A percentile compares a stretch with the other conserved stretches of the same genome.
Conservation (phyloP, 306 rosid genomes). For the Sechiopsis laciniata region DNA sequence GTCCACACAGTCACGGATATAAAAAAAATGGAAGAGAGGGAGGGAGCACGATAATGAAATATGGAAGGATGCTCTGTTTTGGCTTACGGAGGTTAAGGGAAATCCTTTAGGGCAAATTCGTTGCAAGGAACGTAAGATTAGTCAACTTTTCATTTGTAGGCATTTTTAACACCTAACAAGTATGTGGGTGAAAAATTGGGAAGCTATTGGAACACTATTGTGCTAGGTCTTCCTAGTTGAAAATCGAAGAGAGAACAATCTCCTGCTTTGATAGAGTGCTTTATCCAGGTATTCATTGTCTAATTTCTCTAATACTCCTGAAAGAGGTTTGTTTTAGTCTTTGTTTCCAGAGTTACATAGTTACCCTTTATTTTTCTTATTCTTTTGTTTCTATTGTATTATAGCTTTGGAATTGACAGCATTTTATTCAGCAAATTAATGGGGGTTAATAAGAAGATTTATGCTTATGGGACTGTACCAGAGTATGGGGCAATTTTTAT, state of each 20-base stretch:
- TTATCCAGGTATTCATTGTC: background rate
- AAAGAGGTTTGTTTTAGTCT: background rate
- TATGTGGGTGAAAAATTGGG: background rate
- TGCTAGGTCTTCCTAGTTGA: background rate
- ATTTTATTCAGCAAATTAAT: constrained; percentile 8
- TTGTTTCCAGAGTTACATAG: background rate
- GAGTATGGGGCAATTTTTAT: constrained; percentile 27
- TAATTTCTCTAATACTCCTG: background rate
- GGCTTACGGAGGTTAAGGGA: background rate
- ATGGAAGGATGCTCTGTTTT: background rate
- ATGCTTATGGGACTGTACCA: constrained; percentile 15
- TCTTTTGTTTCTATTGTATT: background rate
- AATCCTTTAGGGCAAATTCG: background rate
- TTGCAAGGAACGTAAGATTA: background rate
- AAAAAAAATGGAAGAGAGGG: background rate
- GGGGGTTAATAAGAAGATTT: background rate
- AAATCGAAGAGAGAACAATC: background rate
- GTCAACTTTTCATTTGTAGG: background rate
- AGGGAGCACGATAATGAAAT: background rate
- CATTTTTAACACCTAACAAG: background rate
- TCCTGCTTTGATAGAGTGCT: background rate
- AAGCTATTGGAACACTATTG: background rate
- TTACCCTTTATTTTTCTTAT: background rate
- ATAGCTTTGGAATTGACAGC: constrained; percentile 11
- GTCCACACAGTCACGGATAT: too few relatives aligned